Percentiles rank a stretch among this genome's conserved stretches.
Conservation (phyloP, 2,329 filamentous ascomycete species). For the Pseudonectria buxi region DNA sequence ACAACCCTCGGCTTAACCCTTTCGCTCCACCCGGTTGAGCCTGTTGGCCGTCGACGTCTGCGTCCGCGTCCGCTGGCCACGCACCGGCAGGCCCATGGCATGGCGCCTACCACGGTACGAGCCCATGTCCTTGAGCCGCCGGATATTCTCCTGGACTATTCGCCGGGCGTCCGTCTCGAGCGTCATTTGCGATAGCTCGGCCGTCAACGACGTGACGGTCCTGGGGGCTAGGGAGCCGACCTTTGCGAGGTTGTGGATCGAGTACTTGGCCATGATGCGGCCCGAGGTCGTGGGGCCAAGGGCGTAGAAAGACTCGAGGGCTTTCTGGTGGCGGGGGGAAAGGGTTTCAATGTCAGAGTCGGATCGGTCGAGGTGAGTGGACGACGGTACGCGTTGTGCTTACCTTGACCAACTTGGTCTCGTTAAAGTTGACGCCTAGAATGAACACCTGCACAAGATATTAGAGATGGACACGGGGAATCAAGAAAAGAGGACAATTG, state of each 20-base stretch:
- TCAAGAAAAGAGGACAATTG: neutral
- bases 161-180: constrained; percentile 84
- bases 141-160: constrained; percentile 77
- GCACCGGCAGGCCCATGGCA: constrained; percentile 84
- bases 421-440: constrained; percentile 77
- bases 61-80: constrained; percentile 81
- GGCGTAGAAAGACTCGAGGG: constrained; percentile 79
- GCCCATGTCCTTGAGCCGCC: constrained; percentile 81
- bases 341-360: constrained; percentile 8
- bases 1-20: constrained; percentile 13
- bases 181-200: constrained; percentile 83
- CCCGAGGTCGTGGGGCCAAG: constrained; percentile 64
- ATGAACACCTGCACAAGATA: constrained; percentile 62
- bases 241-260: constrained; percentile 77
- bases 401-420: constrained; percentile 78
- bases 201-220: constrained; percentile 74
- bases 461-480: neutral
- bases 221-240: constrained; percentile 68
- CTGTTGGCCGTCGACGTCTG: constrained; percentile 58
- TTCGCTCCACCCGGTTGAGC: constrained; percentile 50
- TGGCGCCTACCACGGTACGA: constrained; percentile 83
- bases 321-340: constrained; percentile 42
- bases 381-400: constrained; percentile 15
- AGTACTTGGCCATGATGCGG: constrained; percentile 79
- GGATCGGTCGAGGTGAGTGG: constrained; percentile 1